phyloP scores from a whole-genome alignment of 169 alveolate genomes.

The Neospora caninum region DNA sequence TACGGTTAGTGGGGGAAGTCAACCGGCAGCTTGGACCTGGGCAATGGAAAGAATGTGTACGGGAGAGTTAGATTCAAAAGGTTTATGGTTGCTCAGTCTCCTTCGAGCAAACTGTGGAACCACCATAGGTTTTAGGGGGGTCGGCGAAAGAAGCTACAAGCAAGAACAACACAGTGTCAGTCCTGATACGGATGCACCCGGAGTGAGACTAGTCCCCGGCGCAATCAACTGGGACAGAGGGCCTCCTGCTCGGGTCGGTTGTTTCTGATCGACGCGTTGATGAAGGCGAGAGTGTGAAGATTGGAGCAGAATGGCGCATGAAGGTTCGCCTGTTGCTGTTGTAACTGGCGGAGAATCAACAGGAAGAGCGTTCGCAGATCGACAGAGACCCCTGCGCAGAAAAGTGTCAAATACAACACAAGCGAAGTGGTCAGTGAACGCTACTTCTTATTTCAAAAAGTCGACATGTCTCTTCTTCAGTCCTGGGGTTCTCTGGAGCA shows the following conservation, averaged over 20 bases:
- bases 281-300: conserved; percentile 28
- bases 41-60: too few relatives aligned
- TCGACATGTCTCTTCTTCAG: neutral
- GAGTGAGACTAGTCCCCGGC: neutral
- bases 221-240: neutral
- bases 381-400: conserved; percentile 1
- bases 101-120: too few relatives aligned
- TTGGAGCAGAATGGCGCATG: conserved; percentile 37
- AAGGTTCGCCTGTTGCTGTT: conserved; percentile 52
- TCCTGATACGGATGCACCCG: neutral
- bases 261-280: conserved; percentile 28
- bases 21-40: too few relatives aligned
- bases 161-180: too few relatives aligned
- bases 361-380: conserved; percentile 60
- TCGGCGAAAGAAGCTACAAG: too few relatives aligned
- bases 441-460: neutral
- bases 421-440: neutral
- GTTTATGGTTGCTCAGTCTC: too few relatives aligned
- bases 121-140: too few relatives aligned
- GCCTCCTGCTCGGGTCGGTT: neutral
- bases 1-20: too few relatives aligned
- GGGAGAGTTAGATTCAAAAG: too few relatives aligned
- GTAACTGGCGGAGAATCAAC: conserved; percentile 57
- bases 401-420: conserved; percentile 20
- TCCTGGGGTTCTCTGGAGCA: too few relatives aligned